Evolutionary conservation across 495 filamentous ascomycete species (phyloP), one percentile per base, ranked within the genome.

Genomic region (Penicillium nucicola): DNA sequence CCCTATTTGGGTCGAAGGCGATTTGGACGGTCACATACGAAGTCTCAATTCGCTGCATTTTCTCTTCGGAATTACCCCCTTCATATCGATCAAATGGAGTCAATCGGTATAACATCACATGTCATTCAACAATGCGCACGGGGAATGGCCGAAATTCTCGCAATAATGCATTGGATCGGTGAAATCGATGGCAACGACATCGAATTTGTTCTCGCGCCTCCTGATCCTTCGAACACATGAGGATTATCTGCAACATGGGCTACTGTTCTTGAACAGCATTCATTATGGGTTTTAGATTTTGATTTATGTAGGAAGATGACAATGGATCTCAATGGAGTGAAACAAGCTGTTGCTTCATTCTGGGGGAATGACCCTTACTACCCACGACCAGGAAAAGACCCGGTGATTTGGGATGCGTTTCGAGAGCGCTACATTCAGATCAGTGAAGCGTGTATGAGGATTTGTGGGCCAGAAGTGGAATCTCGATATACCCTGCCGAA

Each of bases 261-360:
- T 3, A 58, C 60, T 42, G 20, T 33, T 0, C 23, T 65, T 1
- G 57, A 60, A 1, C n/a, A 31, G 0, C 57, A 65, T 48, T 20
- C 35, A 1, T 44, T 76, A 44, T 79, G 74, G 76, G 40, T 76
- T 9, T 58, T 80, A 4, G 75, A 80, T 39, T 80, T 77, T 37
- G 55, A 61, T 45, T 23, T 38, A 30, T 61, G 61, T 35, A 33
- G 48, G 17, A 43, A 9, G 0, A 61, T 61, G 36, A 39, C 51
- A 10, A 54, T 60, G 49, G 52, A 60, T 28, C 10, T 12, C 12
- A 30, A 36, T 17, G 60, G 53, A 22, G 57, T 57, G 5, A 18
- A 33, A 14, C 53, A 57, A 38, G 57, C 53, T 36, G 54, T 47
- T 17, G 19, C 31, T 19, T 53, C 53, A 1, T 64, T 60, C 48